phyloP scores from a whole-genome alignment of 192 early-diverging fungal genomes.

The Dissophora ornata region DNA sequence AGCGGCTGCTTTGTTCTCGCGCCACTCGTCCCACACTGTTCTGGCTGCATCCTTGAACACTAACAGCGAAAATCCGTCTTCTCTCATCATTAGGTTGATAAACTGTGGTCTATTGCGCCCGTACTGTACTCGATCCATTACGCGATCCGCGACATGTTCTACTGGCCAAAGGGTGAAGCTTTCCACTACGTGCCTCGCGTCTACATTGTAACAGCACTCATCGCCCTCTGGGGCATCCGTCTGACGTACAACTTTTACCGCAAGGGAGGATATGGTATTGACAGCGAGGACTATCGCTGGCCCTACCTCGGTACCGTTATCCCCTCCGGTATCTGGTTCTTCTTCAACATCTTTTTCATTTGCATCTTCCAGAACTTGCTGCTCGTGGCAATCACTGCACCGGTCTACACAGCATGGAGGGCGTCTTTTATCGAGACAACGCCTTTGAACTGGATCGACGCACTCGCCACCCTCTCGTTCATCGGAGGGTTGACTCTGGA shows the following conservation, averaged over 20 bases:
- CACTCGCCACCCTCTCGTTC: slow-evolving; percentile 55
- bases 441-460: slow-evolving; percentile 61
- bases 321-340: slow-evolving; percentile 16
- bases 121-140: slow-evolving; percentile 68
- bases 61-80: not conserved
- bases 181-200: slow-evolving; percentile 31
- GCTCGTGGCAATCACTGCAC: slow-evolving; percentile 67
- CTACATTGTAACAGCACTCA: slow-evolving; percentile 57
- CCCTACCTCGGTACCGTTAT: slow-evolving; percentile 47
- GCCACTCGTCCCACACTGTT: not conserved
- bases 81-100: slow-evolving; percentile 66
- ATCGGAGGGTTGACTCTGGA: slow-evolving; percentile 67
- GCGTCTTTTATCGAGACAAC: not conserved
- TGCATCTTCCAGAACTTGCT: slow-evolving; percentile 77
- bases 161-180: slow-evolving; percentile 19
- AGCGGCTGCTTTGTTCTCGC: not conserved
- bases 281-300: slow-evolving; percentile 86
- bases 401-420: slow-evolving; percentile 59
- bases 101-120: slow-evolving; percentile 82
- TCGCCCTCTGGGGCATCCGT: slow-evolving; percentile 76
- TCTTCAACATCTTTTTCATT: slow-evolving; percentile 83
- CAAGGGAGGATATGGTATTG: slow-evolving; percentile 77
- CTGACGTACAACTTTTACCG: slow-evolving; percentile 83
- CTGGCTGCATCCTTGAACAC: not conserved
- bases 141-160: slow-evolving; percentile 60